Evolutionary conservation across 2,329 filamentous ascomycete genomes (phyloP).

Genomic region (Xylaria sp.): DNA sequence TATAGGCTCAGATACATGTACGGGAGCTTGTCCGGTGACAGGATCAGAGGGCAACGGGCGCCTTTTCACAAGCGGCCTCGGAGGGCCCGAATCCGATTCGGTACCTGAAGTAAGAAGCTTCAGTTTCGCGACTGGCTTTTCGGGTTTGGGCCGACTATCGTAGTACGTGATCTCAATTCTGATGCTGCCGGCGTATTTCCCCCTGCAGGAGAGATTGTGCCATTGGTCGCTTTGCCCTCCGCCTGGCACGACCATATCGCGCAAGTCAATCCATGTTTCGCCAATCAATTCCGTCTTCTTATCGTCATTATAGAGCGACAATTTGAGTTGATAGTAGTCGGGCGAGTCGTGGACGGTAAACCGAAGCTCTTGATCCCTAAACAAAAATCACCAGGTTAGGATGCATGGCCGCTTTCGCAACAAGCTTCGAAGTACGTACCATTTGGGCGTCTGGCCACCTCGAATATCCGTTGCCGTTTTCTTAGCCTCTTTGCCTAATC

Average conservation of each 20-base stretch:
- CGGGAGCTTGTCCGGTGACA: constrained; percentile 64
- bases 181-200: constrained; percentile 96
- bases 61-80: constrained; percentile 75
- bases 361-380: constrained; percentile 95
- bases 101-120: constrained; percentile 53
- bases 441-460: constrained; percentile 94
- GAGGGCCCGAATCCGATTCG: constrained; percentile 45
- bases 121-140: constrained; percentile 71
- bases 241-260: constrained; percentile 81
- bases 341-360: constrained; percentile 96
- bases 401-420: not conserved
- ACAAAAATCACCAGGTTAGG: constrained; percentile 37
- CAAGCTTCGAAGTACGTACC: constrained; percentile 66
- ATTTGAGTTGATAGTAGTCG: constrained; percentile 94
- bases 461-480: constrained; percentile 95
- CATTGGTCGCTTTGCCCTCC: constrained; percentile 95
- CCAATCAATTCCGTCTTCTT: constrained; percentile 97
- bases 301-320: constrained; percentile 97
- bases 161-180: constrained; percentile 97
- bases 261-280: constrained; percentile 88
- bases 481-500: constrained; percentile 95
- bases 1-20: constrained; percentile 54
- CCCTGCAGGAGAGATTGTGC: constrained; percentile 87
- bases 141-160: constrained; percentile 83
- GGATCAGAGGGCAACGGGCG: constrained; percentile 86